Conservation (phyloP, 2,329 filamentous ascomycete species). For the Reticulascus tulasneorum region DNA sequence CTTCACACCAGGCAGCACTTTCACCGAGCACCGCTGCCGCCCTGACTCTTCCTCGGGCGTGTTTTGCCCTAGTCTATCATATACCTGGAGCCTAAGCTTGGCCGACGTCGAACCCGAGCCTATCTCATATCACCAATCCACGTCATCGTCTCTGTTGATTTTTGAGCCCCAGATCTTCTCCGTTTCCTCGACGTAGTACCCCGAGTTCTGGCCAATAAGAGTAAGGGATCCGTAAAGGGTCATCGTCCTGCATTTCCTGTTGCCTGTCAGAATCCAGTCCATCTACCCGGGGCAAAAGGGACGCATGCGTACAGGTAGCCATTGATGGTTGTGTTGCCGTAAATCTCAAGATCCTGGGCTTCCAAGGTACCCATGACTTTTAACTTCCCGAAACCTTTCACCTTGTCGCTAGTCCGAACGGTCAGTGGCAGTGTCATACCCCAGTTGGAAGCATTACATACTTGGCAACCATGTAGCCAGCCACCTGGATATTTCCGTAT, state of each 20-base stretch:
- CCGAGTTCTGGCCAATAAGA: constrained; percentile 39
- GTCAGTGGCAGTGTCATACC: background rate
- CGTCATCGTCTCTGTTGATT: constrained; percentile 35
- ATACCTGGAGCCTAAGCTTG: no score
- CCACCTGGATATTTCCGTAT: constrained; percentile 40
- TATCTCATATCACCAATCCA: constrained; percentile 38
- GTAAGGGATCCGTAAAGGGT: constrained; percentile 43
- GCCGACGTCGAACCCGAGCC: no score
- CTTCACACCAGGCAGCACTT: no score
- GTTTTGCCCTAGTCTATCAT: no score
- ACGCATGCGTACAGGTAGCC: constrained; percentile 35
- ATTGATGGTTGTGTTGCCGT: constrained; percentile 40
- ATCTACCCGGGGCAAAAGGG: constrained; percentile 14
- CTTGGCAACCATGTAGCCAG: constrained; percentile 34
- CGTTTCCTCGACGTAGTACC: constrained; percentile 36
- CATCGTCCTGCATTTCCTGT: constrained; percentile 37
- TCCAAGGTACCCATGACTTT: constrained; percentile 38
- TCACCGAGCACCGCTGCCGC: no score
- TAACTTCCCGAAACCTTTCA: constrained; percentile 44
- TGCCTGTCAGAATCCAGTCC: constrained; percentile 2
- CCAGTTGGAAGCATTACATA: constrained; percentile 16
- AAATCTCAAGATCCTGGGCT: constrained; percentile 41
- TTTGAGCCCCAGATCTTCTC: constrained; percentile 41
- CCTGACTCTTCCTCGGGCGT: no score
- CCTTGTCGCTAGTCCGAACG: constrained; percentile 30